phyloP scores from a whole-genome alignment of 176 grass and related monocot genomes.

The Aegilops longissima region DNA sequence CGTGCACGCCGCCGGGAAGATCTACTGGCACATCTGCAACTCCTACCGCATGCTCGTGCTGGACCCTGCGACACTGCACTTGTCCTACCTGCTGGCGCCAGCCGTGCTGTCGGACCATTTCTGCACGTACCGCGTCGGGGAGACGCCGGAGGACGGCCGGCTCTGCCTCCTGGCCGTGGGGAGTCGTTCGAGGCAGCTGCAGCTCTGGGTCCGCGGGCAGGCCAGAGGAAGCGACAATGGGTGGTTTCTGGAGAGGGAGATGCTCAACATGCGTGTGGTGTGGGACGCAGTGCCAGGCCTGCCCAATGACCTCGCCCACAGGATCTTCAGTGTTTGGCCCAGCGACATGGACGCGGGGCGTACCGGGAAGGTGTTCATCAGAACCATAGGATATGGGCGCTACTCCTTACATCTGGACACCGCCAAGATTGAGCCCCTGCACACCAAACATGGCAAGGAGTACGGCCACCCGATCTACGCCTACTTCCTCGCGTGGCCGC shows the following conservation, averaged over 20 bases:
- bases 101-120: background rate
- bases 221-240: background rate
- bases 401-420: background rate
- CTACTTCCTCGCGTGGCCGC: slow-evolving; percentile 6
- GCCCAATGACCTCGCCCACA: background rate
- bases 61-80: background rate
- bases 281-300: slow-evolving; percentile 3
- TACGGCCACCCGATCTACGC: background rate
- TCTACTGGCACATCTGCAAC: slow-evolving; percentile 33
- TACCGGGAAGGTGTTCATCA: slow-evolving; percentile 15
- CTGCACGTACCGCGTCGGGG: background rate
- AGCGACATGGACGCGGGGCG: slow-evolving; percentile 23
- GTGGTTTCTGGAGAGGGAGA: slow-evolving; percentile 25
- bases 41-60: background rate
- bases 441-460: background rate
- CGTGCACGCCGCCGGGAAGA: slow-evolving; percentile 4
- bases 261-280: background rate
- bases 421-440: background rate
- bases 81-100: background rate
- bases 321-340: background rate
- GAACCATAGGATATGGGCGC: background rate
- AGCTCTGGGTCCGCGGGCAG: background rate
- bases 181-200: background rate
- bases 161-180: background rate
- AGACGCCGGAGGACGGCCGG: background rate